phyloP scores from a whole-genome alignment of 2,329 filamentous ascomycete genomes.

The Colletotrichum eleusines region DNA sequence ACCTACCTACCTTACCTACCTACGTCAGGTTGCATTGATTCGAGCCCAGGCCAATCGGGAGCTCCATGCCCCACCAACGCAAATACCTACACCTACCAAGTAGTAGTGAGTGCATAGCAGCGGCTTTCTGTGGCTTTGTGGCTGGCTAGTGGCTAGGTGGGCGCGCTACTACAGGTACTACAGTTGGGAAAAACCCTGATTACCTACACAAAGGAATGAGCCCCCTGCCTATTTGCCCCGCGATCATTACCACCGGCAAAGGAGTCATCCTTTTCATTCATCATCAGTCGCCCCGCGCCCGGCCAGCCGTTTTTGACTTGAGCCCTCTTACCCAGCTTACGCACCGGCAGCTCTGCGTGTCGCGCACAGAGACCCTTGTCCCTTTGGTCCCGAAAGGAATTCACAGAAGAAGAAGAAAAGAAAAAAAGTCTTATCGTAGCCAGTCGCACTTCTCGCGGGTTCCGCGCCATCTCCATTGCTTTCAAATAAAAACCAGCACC shows the following conservation, averaged over 20 bases:
- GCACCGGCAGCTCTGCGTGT: neutral
- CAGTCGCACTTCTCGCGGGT: conserved; percentile 38
- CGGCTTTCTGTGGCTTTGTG: conserved; percentile 34
- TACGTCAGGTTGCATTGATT: conserved; percentile 38
- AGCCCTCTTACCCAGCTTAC: conserved; percentile 1
- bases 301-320: conserved; percentile 21
- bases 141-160: too few relatives aligned
- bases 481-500: conserved; percentile 22
- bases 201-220: neutral
- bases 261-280: conserved; percentile 36
- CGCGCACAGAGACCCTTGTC: conserved; percentile 21
- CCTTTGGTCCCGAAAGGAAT: conserved; percentile 13
- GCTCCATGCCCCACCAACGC: conserved; percentile 9
- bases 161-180: too few relatives aligned
- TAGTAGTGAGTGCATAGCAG: neutral
- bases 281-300: conserved; percentile 11
- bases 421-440: conserved; percentile 26
- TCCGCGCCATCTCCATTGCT: conserved; percentile 33
- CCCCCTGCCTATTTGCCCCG: conserved; percentile 27
- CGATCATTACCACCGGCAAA: conserved; percentile 40
- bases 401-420: neutral
- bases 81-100: too few relatives aligned
- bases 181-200: too few relatives aligned
- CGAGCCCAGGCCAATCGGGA: conserved; percentile 30
- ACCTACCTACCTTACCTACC: conserved; percentile 29